phyloP scores from a whole-genome alignment of 139 green algal genomes.

The Pleodorina starrii region DNA sequence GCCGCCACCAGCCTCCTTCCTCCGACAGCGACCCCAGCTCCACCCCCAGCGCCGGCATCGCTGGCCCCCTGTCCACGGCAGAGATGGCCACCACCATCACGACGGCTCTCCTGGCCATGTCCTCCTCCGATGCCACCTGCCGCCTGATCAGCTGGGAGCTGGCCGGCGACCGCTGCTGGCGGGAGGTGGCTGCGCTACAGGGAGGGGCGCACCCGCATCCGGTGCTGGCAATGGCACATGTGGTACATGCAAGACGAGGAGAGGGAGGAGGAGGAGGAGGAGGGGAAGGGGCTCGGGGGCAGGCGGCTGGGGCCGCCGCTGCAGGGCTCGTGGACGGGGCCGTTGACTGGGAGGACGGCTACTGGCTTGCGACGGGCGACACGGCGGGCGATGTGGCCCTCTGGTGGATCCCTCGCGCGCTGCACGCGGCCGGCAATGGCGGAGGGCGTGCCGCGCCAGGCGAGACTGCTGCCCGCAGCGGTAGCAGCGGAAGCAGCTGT shows the following conservation, averaged over 20 bases:
- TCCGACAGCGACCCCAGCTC: no score
- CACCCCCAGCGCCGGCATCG: neutral
- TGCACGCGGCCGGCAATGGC: neutral
- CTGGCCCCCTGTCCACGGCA: neutral
- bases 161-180: neutral
- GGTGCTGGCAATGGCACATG: slow-evolving; percentile 17
- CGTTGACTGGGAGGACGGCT: neutral
- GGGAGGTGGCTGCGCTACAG: neutral
- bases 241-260: neutral
- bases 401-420: neutral
- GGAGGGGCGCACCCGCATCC: slow-evolving; percentile 7
- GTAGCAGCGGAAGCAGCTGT: neutral
- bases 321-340: no score
- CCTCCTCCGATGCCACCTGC: slow-evolving; percentile 30
- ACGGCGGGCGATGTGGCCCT: slow-evolving; percentile 32
- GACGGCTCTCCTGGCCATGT: slow-evolving; percentile 17
- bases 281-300: neutral
- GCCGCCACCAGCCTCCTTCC: no score
- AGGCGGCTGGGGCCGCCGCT: no score
- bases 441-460: no score
- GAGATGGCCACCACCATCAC: neutral
- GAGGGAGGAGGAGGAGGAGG: neutral
- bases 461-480: no score
- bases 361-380: slow-evolving; percentile 35
- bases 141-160: neutral